Conservation (phyloP, 768 basidiomycete genomes). For the Lentinula aciculospora region DNA sequence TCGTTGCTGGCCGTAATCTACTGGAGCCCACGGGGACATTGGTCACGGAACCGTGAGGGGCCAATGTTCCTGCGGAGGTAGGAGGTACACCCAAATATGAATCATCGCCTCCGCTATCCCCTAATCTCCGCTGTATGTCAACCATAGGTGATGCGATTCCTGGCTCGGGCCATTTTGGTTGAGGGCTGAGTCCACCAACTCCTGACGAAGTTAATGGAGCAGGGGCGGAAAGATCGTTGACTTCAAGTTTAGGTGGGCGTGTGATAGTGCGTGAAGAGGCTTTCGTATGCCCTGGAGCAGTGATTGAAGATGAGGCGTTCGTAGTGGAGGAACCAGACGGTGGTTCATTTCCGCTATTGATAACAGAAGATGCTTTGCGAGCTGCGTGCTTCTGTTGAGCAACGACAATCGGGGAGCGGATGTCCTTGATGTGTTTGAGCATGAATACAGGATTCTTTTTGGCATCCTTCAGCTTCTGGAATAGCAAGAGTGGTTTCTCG, state of each 20-base stretch:
- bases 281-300: slow-evolving; percentile 41
- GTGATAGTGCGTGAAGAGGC: slow-evolving; percentile 36
- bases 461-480: slow-evolving; percentile 95
- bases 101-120: slow-evolving; percentile 32
- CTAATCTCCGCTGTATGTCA: slow-evolving; percentile 31
- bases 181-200: slow-evolving; percentile 42
- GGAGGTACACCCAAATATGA: not conserved
- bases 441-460: slow-evolving; percentile 99
- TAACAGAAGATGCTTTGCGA: slow-evolving; percentile 66
- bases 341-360: slow-evolving; percentile 25
- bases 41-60: not conserved
- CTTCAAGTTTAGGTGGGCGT: slow-evolving; percentile 67
- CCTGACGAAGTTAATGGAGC: slow-evolving; percentile 41
- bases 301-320: slow-evolving; percentile 26
- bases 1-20: not conserved
- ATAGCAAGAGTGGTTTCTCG: slow-evolving; percentile 94
- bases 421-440: slow-evolving; percentile 95
- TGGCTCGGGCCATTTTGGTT: slow-evolving; percentile 74
- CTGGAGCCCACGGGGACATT: not conserved
- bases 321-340: not conserved
- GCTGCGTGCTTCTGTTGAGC: slow-evolving; percentile 95
- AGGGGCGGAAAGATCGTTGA: slow-evolving; percentile 52
- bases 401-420: slow-evolving; percentile 93
- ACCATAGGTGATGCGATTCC: slow-evolving; percentile 52
- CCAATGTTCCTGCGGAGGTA: slow-evolving; percentile 2